Evolutionary conservation across 306 rosid species (phyloP), one percentile per base, ranked within the genome.

Genomic region (Nissolia schottii): DNA sequence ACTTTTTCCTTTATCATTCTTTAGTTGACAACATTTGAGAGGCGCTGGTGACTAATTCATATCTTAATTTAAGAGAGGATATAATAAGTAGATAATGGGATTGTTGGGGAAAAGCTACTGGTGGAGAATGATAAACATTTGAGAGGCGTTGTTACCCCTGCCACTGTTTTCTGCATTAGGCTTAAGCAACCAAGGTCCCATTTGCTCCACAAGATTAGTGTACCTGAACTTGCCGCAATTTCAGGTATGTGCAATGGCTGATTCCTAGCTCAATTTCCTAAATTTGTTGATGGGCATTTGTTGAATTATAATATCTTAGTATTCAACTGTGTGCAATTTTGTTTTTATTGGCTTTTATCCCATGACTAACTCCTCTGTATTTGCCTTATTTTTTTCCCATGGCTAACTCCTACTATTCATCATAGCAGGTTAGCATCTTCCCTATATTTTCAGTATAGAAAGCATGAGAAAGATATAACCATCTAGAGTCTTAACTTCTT

Each of bases 151-250:
- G 65, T 77, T 14, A 51, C 72, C 38, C 87, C 98, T 1, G 90
- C 97, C 32, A 84, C 92, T 6, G 96, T 93, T n/a, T 93, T 90
- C 37, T 79, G 89, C 59, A 89, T 93, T 40, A 75, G 81, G 79
- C 94, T 90, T 1, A 83, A 76, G 70, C 97, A 93, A 82, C 91
- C 92, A 1, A 67, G 73, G 75, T 89, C 90, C 53, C 82, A 84
- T 86, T 86, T 87, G 92, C 91, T 38, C 49, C 86, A 93, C 45
- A 89, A 90, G 88, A 90, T 93, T 96, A 80, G 91, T 59, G 93
- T 88, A 9, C 98, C 97, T 10, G 92, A 90, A 70, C 87, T 93
- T 93, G 97, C 85, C 98, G 98, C 80, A 87, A 88, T 80, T 93
- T 93, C 75, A 93, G 98, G 98, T 90, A 70, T 25, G 3, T 19